Evolutionary conservation across 2,329 filamentous ascomycete species (phyloP), one percentile per base, ranked within the genome.

Genomic region (Periconia sp.): DNA sequence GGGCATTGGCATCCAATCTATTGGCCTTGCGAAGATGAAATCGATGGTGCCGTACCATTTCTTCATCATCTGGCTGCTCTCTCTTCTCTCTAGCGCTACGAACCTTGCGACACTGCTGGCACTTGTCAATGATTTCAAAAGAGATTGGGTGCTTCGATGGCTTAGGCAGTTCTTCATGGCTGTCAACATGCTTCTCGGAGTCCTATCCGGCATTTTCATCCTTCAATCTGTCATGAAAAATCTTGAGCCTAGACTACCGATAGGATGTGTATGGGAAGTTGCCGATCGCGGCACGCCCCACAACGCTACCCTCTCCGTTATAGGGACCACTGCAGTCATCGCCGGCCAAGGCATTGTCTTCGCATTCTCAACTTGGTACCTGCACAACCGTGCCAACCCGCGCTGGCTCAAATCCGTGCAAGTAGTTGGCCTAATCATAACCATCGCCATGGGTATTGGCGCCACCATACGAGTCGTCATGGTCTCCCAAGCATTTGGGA

Each of bases 1-100:
- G 13, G 84, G 85, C 28, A 86, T 87, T 61, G 83, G 81, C n/a
- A 81, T 88, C 43, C 84, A 87, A 62, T 75, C 74, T 43, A 75
- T 87, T 17, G 85, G 80, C 0, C 76, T 88, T 1, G 79, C 79
- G 4, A 82, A 83, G 58, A 78, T 81, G 59, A 68, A 76, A 32
- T 72, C 73, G 4, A 78, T 87, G 62, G 76, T 84, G 0, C 78
- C 83, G 0, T 88, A 88, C 61, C 84, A 88, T 67, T 86, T 87
- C 71, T 87, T 87, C 71, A 77, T 87, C 40, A 80, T 87, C 52
- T 87, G 84, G 84, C 84, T 86, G 72, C 71, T 87, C 2, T 82
- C 81, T 0, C 68, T 86, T 10, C 73, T 87, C 6, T 82, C 82
- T 12, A 86, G 82, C 50, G 81, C 82, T 1, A 85, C 84, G 3